Evolutionary conservation across 1,139 yeast genomes (phyloP).

Genomic region (Kodamaea arcana): DNA sequence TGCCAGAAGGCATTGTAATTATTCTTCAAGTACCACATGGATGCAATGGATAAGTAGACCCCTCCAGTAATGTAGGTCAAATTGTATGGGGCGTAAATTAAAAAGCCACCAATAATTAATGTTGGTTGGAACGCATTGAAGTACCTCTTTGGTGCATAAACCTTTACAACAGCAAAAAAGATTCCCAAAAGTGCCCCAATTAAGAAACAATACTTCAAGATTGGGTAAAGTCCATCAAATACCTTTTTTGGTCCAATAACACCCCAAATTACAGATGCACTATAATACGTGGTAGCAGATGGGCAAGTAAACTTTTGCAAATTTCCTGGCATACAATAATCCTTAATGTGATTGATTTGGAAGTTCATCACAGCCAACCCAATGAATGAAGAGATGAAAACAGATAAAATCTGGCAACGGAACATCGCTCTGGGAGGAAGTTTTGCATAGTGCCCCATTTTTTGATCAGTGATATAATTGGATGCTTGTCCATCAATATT

Average conservation of each 20-base stretch:
- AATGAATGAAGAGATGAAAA: conserved; percentile 41
- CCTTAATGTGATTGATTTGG: conserved; percentile 44
- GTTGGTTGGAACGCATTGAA: conserved; percentile 17
- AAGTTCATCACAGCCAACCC: conserved; percentile 52
- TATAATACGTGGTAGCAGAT: conserved; percentile 42
- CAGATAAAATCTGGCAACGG: conserved; percentile 52
- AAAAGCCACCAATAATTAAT: conserved; percentile 16
- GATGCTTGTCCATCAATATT: conserved; percentile 59
- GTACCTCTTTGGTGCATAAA: conserved; percentile 14
- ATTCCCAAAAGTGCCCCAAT: conserved; percentile 38
- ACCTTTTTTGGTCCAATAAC: conserved; percentile 55
- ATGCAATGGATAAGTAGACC: conserved; percentile 12
- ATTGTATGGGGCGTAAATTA: conserved; percentile 15
- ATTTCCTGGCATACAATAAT: conserved; percentile 44
- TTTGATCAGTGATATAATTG: conserved; percentile 50
- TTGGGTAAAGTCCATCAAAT: conserved; percentile 46
- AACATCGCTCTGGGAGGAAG: conserved; percentile 61
- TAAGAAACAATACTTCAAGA: conserved; percentile 48
- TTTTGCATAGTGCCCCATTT: conserved; percentile 57
- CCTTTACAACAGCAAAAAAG: conserved; percentile 26
- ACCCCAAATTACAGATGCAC: conserved; percentile 64
- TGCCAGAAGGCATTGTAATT: conserved; percentile 16
- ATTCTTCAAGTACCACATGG: conserved; percentile 16
- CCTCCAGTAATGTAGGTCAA: conserved; percentile 16
- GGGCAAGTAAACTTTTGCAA: conserved; percentile 46